A percentile compares a stretch with the other conserved stretches of the same genome.
phyloP scores from a whole-genome alignment of 805 yeast genomes.

The Spathaspora hagerdaliae region DNA sequence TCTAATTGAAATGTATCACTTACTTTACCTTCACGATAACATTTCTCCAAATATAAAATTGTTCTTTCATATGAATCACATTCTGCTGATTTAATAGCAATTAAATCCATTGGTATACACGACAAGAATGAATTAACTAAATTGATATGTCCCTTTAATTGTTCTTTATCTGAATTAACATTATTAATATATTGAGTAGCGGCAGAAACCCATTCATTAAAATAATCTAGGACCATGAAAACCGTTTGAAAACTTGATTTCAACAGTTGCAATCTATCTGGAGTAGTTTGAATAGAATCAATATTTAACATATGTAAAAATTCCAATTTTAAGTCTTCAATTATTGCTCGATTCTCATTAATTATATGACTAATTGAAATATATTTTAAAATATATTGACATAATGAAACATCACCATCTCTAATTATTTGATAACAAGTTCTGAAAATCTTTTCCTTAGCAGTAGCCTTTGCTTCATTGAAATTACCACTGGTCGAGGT shows the following conservation, averaged over 20 bases:
- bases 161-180: constrained; percentile 14
- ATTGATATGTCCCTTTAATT: constrained; percentile 23
- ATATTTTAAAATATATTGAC: constrained; percentile 74
- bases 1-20: constrained; percentile 21
- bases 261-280: constrained; percentile 53
- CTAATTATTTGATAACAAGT: constrained; percentile 63
- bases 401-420: constrained; percentile 65
- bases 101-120: constrained; percentile 58
- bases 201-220: constrained; percentile 67
- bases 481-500: background rate
- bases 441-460: constrained; percentile 43
- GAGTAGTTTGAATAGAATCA: constrained; percentile 40
- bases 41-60: constrained; percentile 77
- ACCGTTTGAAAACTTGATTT: constrained; percentile 67
- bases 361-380: constrained; percentile 63
- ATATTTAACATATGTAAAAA: constrained; percentile 54
- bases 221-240: constrained; percentile 77
- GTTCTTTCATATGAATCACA: constrained; percentile 87
- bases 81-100: constrained; percentile 77
- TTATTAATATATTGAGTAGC: constrained; percentile 31
- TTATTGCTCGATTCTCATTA: constrained; percentile 34
- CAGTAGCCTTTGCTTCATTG: background rate
- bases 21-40: constrained; percentile 42
- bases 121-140: constrained; percentile 46
- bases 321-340: constrained; percentile 44